phyloP scores from a whole-genome alignment of 768 basidiomycete species.

The Kondoa subrosea region DNA sequence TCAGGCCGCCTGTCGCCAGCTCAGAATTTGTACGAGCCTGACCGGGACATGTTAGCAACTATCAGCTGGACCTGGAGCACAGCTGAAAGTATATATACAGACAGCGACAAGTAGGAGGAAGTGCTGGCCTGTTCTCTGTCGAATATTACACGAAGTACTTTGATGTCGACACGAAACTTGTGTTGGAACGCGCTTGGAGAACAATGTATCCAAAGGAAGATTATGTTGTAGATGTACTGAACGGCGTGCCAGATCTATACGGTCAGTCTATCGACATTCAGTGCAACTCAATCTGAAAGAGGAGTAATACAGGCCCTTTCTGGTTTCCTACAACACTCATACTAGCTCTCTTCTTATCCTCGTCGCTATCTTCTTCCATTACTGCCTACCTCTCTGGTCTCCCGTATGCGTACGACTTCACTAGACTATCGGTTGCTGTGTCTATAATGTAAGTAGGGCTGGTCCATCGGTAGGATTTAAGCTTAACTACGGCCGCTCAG shows the following conservation, averaged over 20 bases:
- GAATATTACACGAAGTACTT: conserved; percentile 80
- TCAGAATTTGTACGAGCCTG: not conserved
- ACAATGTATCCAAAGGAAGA: conserved; percentile 27
- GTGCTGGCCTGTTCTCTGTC: conserved; percentile 52
- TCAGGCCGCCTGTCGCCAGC: not conserved
- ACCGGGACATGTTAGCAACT: not conserved
- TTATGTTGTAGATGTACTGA: conserved; percentile 21
- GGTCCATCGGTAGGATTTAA: not conserved
- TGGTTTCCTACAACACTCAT: conserved; percentile 95
- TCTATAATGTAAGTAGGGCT: conserved; percentile 42
- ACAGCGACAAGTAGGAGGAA: conserved; percentile 13
- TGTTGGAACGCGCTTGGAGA: conserved; percentile 30
- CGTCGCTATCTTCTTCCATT: conserved; percentile 76
- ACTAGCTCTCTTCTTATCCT: conserved; percentile 80
- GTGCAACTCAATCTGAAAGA: not conserved
- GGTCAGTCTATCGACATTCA: conserved; percentile 5
- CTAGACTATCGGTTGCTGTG: conserved; percentile 61
- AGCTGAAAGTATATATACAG: not conserved
- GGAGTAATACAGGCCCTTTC: conserved; percentile 42
- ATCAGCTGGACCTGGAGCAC: not conserved
- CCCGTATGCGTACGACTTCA: conserved; percentile 66
- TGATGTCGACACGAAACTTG: conserved; percentile 67
- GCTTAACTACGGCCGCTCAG: conserved; percentile 18
- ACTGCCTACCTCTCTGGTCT: conserved; percentile 60
- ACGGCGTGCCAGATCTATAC: conserved; percentile 21